Evolutionary conservation across 1,139 yeast genomes (phyloP), one percentile per base, ranked within the genome.

Genomic region (Magnusiomyces ingens): DNA sequence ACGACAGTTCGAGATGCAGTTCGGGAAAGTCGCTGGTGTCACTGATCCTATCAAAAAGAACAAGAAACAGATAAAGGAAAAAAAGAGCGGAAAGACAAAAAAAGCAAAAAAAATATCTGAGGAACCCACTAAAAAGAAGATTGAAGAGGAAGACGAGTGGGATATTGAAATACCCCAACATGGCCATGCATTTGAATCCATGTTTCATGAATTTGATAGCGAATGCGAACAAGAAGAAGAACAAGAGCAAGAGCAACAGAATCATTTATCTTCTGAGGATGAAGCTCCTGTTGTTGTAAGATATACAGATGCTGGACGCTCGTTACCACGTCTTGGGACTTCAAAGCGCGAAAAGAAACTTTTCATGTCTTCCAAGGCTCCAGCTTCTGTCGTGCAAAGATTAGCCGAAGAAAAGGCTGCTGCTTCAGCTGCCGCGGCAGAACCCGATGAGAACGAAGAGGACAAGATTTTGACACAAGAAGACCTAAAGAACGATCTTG

Each of bases 401-500:
- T 26, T 26, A 21, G 12, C 15, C 1, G 66, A 73, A 17, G 62
- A 64, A 41, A 61, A 56, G 22, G 60, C 65, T 17, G 60, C 60
- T 41, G 59, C 61, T 50, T 53, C 6, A 52, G 32, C 17, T 41
- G 45, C 22, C 18, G 37, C 36, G 6, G 53, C 55, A 49, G 54
- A 50, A 43, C 57, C 58, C 22, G 60, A 60, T 42, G 64, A 66
- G 35, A 68, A 67, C 13, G 55, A 58, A 19, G 68, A 70, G 32
- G 68, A 67, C 32, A 38, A 46, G 32, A 21, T 46, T 37, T 35
- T 36, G 17, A 46, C 49, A 17, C 54, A 56, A 32, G 60, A 55
- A 35, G 82, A 88, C 63, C 66, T 90, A 54, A 80, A 85, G 57
- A 87, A 91, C 60, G 98, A 91, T 68, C 64, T 90, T 29, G 94